Evolutionary conservation across 1,284 basidiomycete species (phyloP).

Genomic region (Cutaneotrichosporon arboriforme): DNA sequence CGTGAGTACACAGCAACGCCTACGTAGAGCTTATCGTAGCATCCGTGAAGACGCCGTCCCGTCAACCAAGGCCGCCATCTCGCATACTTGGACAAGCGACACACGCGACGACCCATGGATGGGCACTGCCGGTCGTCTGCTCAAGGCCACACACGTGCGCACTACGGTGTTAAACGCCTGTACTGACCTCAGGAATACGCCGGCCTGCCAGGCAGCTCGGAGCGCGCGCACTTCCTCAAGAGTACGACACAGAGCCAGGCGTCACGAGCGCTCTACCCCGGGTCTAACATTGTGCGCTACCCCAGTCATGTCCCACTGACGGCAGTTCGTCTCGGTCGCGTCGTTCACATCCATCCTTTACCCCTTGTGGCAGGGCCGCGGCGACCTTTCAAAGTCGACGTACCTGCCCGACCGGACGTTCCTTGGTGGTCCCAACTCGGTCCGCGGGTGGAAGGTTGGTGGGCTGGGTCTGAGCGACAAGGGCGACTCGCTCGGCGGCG

Average conservation of each 20-base stretch:
- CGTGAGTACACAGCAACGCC: slow-evolving; percentile 51
- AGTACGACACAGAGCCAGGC: slow-evolving; percentile 61
- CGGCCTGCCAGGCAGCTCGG: slow-evolving; percentile 65
- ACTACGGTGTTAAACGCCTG: not conserved
- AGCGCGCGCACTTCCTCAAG: slow-evolving; percentile 61
- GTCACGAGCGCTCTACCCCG: slow-evolving; percentile 55
- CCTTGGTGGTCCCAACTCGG: slow-evolving; percentile 83
- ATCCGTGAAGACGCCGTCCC: slow-evolving; percentile 76
- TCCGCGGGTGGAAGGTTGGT: slow-evolving; percentile 80
- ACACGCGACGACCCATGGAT: slow-evolving; percentile 69
- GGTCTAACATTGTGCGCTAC: slow-evolving; percentile 44
- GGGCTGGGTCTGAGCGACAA: slow-evolving; percentile 78
- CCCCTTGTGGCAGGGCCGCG: slow-evolving; percentile 30
- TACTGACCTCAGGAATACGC: slow-evolving; percentile 58
- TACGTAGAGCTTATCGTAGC: slow-evolving; percentile 48
- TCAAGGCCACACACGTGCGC: slow-evolving; percentile 57
- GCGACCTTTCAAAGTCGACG: slow-evolving; percentile 29
- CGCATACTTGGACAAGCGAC: slow-evolving; percentile 71
- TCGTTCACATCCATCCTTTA: slow-evolving; percentile 42
- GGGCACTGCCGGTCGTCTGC: slow-evolving; percentile 60
- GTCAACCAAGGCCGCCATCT: slow-evolving; percentile 74
- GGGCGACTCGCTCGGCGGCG: slow-evolving; percentile 75
- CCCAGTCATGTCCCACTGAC: not conserved
- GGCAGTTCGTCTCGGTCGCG: slow-evolving; percentile 43
- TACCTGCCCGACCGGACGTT: slow-evolving; percentile 81